Base-by-base conservation (phyloP, 768 basidiomycete genomes). In the Boletus pseudopeckii region DNA sequence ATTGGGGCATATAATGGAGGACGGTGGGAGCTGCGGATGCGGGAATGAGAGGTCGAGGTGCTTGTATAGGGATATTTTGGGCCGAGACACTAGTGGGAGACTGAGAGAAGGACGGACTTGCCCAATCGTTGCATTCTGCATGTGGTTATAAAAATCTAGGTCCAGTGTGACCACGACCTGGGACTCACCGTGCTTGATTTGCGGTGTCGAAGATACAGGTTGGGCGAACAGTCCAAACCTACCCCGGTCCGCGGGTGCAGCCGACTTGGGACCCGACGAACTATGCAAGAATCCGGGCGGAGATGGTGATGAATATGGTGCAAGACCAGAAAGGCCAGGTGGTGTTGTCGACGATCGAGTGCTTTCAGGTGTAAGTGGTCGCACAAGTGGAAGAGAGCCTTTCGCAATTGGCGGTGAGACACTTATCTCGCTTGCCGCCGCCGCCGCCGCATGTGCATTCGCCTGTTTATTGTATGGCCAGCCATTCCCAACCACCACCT, bases 401-500 rank as follows among this genome's bases (percentile, higher is more conserved):
- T 59, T 72, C 4, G 49, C 1, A 26, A 32, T 6, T 15, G 60
- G 54, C 6, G 62, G 68, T 11, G 67, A 68, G 10, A 44, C 43
- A 10, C 51, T 55, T 34, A 47, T 48, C 32, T 48, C 38, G 32
- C 33, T 44, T 24, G 51, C 28, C 24, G 24, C 42, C 10, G 57
- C 36, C 20, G 45, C 24, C 10, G 22, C n/a, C n/a, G 54, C 20
- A 26, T 65, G 62, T 38, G 71, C 72, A 14, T 69, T 69, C 17
- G 57, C 33, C 28, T 67, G 64, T 42, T 28, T 60, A 15, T 58
- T 70, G 38, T 69, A 66, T n/a, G 78, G 76, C 78, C 81, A 81
- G 10, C 77, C 76, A 41, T 70, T 71, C 11, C 80, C 80, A 10
- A 82, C 76, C 2, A 81, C 64, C 44, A 67, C 64, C 36, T 61